phyloP scores from a whole-genome alignment of 202 grass and related monocot species.

The Brachypodium distachyon region DNA sequence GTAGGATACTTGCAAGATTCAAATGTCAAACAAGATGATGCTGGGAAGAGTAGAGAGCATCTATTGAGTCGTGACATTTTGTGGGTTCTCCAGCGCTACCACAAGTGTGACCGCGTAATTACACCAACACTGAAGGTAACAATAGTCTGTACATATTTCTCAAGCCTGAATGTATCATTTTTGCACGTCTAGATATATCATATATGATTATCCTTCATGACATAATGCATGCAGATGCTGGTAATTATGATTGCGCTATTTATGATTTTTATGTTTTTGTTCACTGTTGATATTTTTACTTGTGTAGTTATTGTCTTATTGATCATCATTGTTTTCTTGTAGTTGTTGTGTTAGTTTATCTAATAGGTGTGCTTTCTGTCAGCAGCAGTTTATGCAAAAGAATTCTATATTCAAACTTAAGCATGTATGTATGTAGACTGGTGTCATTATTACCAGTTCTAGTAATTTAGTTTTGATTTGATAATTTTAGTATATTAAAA shows the following conservation, averaged over 20 bases:
- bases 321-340: neutral
- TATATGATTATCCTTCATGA: neutral
- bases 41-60: constrained; percentile 46
- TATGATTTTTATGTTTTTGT: neutral
- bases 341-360: neutral
- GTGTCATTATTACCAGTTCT: neutral
- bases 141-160: neutral
- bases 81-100: constrained; percentile 64
- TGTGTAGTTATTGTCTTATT: neutral
- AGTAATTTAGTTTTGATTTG: constrained; percentile 1
- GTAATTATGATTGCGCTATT: neutral
- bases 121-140: constrained; percentile 78
- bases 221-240: neutral
- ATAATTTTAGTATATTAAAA: constrained; percentile 10
- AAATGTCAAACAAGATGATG: constrained; percentile 33
- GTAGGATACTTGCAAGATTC: constrained; percentile 70
- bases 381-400: neutral
- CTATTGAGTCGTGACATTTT: constrained; percentile 60
- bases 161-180: constrained; percentile 4
- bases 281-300: neutral
- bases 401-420: neutral
- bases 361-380: neutral
- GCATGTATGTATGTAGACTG: neutral
- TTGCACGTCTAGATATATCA: neutral
- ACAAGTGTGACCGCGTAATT: constrained; percentile 79